phyloP scores from a whole-genome alignment of 73 alveolate genomes.

The Paramecium tetraurelia region DNA sequence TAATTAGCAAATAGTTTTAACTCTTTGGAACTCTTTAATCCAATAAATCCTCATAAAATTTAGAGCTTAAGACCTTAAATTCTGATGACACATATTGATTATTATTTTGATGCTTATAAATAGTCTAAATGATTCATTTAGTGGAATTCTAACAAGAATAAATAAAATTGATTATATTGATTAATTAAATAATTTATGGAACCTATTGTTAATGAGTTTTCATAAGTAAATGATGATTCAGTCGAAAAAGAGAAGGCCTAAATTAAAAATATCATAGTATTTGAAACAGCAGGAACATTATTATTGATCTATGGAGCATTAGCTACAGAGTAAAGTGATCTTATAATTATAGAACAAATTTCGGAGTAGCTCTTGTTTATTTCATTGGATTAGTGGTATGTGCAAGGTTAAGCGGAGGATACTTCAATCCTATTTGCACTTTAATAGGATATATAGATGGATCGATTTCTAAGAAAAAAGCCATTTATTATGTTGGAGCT shows the following conservation, averaged over 20 bases:
- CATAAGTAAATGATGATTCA: background rate
- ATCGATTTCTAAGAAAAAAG: background rate
- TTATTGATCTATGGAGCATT: constrained; percentile 19
- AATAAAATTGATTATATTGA: background rate
- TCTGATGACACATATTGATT: background rate
- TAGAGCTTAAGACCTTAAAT: background rate
- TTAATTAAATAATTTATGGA: background rate
- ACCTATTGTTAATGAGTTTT: background rate
- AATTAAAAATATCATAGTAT: background rate
- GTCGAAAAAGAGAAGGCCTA: constrained; percentile 17
- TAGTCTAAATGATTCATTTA: background rate
- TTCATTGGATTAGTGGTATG: background rate
- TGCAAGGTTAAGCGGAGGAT: constrained; percentile 25
- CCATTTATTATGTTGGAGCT: background rate
- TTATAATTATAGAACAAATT: background rate
- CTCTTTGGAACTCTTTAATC: background rate
- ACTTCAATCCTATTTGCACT: constrained; percentile 35
- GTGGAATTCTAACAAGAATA: background rate
- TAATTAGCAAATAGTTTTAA: background rate
- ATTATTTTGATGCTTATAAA: background rate
- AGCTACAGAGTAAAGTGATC: background rate
- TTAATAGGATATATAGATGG: constrained; percentile 28
- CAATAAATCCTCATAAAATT: background rate
- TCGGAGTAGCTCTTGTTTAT: constrained; percentile 13
- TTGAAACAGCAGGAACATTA: constrained; percentile 8